Evolutionary conservation across 2,329 filamentous ascomycete species (phyloP), one percentile per base, ranked within the genome.

Genomic region (Xylariales sp.): DNA sequence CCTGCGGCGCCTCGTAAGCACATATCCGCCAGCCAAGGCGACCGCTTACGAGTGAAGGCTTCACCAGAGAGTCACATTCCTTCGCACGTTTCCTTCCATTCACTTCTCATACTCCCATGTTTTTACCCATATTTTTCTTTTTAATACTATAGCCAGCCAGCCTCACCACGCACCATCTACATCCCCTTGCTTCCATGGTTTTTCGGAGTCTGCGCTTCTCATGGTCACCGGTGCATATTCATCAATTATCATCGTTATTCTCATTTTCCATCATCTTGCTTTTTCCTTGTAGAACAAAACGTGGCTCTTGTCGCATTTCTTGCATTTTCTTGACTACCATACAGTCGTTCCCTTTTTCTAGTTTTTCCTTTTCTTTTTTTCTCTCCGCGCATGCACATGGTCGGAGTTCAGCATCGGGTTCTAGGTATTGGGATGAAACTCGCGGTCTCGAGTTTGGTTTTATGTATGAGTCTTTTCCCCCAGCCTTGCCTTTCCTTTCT

Each of bases 231-330:
- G 23, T 34, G 60, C 67, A 63, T 58, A 41, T 8, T 48, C 28
- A n/a, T 36, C 14, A 16, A 16, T 46, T 23, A 32, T 41, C 18
- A 32, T 49, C 23, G 23, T 23, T 23, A 23, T 23, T 23, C 23
- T 55, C 18, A 9, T 32, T 30, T 18, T 34, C 10, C 3, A 39
- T 39, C 8, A 9, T 9, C 6, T 30, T 62, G 43, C 9, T 34
- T 58, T 58, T 50, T 60, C 1, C n/a, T 49, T 65, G 52, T 68
- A 68, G 62, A 68, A 68, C 41, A 65, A 64, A 61, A 64, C 39
- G 16, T 12, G 32, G 32, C 30, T 48, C 23, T 32, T 52, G 30
- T 53, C 18, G 30, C 54, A 64, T 59, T 14, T 43, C 23, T 45
- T 43, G 18, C 28, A 45, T 61, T 14, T 41, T 28, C 36, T 36